Conservation (phyloP, 345 rosid species). For the Eucalyptus fibrosa region DNA sequence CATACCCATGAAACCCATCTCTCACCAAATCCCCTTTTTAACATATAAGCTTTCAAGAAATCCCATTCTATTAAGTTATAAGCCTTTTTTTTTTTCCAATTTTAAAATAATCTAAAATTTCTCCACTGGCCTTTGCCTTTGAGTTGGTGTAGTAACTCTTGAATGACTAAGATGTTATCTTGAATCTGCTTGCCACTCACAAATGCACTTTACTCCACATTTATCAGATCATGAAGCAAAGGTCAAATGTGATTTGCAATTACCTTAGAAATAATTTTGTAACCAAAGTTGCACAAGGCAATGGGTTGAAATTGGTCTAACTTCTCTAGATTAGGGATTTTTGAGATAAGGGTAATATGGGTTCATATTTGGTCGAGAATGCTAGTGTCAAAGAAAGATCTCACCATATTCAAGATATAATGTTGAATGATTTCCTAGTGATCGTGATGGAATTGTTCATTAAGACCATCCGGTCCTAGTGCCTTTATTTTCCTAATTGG, state of each 20-base stretch:
- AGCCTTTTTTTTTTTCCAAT: background rate
- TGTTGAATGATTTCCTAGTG: background rate
- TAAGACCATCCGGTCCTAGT: background rate
- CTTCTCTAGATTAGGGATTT: background rate
- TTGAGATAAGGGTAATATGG: background rate
- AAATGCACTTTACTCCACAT: background rate
- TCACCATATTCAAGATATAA: background rate
- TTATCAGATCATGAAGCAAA: background rate
- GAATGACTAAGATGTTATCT: background rate
- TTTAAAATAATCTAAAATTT: background rate
- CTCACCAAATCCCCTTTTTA: background rate
- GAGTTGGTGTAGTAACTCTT: background rate
- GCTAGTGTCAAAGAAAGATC: background rate
- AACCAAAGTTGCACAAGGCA: background rate
- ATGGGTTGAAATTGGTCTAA: background rate
- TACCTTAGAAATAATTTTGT: background rate
- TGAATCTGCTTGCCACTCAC: background rate
- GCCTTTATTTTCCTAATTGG: background rate
- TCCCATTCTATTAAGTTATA: rapidly evolving
- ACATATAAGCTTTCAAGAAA: background rate
- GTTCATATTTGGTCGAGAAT: background rate
- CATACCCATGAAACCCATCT: background rate
- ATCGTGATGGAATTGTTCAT: background rate
- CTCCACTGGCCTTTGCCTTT: background rate
- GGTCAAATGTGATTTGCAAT: background rate